Conservation (phyloP, 2,329 filamentous ascomycete genomes). For the Alternaria novae-zelandiae region DNA sequence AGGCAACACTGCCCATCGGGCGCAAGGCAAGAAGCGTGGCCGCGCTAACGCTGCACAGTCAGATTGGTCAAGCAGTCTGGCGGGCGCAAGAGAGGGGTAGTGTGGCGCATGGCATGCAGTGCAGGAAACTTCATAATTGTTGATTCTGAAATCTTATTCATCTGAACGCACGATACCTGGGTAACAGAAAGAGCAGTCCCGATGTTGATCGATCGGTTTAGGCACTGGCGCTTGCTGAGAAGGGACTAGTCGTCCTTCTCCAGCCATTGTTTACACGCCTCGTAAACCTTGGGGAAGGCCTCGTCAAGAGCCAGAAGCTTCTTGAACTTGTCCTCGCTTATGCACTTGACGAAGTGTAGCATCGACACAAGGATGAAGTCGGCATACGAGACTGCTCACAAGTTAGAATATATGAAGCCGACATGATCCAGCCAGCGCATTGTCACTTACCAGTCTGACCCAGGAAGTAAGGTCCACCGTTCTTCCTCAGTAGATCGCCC, state of each 20-base stretch:
- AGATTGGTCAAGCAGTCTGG: background rate
- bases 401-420: background rate
- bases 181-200: background rate
- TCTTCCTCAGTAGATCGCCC: constrained; percentile 60
- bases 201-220: background rate
- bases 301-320: constrained; percentile 50
- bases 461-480: constrained; percentile 65
- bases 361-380: constrained; percentile 61
- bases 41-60: background rate
- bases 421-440: constrained; percentile 28
- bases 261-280: constrained; percentile 51
- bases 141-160: background rate
- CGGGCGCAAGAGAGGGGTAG: background rate
- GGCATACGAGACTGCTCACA: constrained; percentile 45
- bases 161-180: background rate
- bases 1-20: background rate
- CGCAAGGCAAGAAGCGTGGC: background rate
- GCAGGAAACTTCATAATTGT: background rate
- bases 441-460: constrained; percentile 55
- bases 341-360: constrained; percentile 53
- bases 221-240: background rate
- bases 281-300: constrained; percentile 44
- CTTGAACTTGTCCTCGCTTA: constrained; percentile 49
- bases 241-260: constrained; percentile 42
- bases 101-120: background rate